Evolutionary conservation across 2,329 filamentous ascomycete genomes (phyloP).

Genomic region (Lizonia empirigonia): DNA sequence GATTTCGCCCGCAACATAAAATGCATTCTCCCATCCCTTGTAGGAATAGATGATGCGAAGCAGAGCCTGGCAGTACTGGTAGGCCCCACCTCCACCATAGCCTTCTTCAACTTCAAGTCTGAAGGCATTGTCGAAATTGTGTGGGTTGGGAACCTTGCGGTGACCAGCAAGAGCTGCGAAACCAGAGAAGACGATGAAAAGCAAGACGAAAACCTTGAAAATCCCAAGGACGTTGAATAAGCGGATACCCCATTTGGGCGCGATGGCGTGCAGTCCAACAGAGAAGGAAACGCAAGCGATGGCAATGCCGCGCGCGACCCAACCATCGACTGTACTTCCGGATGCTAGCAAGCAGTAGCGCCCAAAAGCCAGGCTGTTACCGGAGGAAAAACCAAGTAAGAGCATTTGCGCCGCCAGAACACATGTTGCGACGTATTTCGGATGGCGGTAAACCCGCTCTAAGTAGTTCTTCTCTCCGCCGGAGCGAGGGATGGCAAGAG

Average conservation of each 20-base stretch:
- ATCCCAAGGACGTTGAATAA: conserved; percentile 64
- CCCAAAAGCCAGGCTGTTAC: conserved; percentile 64
- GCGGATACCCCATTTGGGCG: conserved; percentile 64
- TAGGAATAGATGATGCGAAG: conserved; percentile 66
- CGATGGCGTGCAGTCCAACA: conserved; percentile 57
- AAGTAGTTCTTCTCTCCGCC: conserved; percentile 72
- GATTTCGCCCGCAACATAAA: conserved; percentile 65
- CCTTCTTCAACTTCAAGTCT: conserved; percentile 49
- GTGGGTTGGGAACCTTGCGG: conserved; percentile 52
- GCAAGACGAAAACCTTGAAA: conserved; percentile 65
- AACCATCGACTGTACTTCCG: conserved; percentile 57
- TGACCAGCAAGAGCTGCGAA: conserved; percentile 44
- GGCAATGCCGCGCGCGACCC: conserved; percentile 62
- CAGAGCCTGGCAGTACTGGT: conserved; percentile 61
- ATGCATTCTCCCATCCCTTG: conserved; percentile 68
- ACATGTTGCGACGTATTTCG: conserved; percentile 64
- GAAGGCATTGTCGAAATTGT: conserved; percentile 65
- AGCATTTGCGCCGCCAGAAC: conserved; percentile 67
- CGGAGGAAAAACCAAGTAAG: conserved; percentile 65
- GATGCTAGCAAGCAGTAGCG: conserved; percentile 63
- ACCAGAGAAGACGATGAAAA: conserved; percentile 67
- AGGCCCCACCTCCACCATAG: conserved; percentile 43
- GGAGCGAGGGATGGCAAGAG: conserved; percentile 65
- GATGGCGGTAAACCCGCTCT: conserved; percentile 65
- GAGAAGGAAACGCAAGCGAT: conserved; percentile 57